These are phyloP conservation scores for Acephala macrosclerotiorum DNA, from an alignment of 2,329 filamentous ascomycete species.

Conservation along the genomic window DNA sequence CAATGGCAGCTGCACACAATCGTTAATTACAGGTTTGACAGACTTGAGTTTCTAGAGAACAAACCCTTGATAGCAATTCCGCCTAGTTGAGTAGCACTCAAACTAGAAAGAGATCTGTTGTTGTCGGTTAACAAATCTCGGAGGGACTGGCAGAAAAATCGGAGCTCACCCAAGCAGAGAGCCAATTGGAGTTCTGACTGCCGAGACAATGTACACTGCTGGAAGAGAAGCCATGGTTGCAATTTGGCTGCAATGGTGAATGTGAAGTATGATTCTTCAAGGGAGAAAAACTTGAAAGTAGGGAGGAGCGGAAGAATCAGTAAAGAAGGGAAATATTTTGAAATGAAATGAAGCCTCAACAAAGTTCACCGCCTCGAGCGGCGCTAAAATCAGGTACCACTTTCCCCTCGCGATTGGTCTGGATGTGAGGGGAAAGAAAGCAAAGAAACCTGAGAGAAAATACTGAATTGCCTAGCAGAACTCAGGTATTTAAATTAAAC, in stretches of 20 bases:
- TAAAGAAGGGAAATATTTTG: slow-evolving; percentile 8
- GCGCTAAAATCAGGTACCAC: slow-evolving; percentile 14
- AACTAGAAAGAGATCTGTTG: slow-evolving; percentile 82
- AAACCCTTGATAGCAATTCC: slow-evolving; percentile 91
- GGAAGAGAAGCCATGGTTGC: slow-evolving; percentile 78
- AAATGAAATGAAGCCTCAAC: slow-evolving; percentile 25
- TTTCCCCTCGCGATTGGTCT: not conserved
- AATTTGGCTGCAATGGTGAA: not conserved
- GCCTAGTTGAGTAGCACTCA: slow-evolving; percentile 86
- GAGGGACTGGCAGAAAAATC: slow-evolving; percentile 55
- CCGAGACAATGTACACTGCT: slow-evolving; percentile 95
- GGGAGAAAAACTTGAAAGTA: slow-evolving; percentile 1
- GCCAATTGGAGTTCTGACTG: slow-evolving; percentile 88
- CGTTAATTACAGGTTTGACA: slow-evolving; percentile 25
- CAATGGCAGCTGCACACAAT: slow-evolving; percentile 69
- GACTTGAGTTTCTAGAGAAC: slow-evolving; percentile 2
- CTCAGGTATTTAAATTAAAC: no score
- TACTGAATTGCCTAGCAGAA: not conserved
- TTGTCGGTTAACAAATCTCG: slow-evolving; percentile 31
- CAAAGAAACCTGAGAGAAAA: not conserved
- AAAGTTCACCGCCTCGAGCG: slow-evolving; percentile 24
- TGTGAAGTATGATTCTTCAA: not conserved
- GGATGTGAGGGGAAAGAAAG: not conserved
- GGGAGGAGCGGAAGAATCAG: slow-evolving; percentile 16
- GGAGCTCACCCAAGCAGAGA: slow-evolving; percentile 85